Conservation (phyloP, 2,329 filamentous ascomycete genomes). For the Microdochium trichocladiopsis region DNA sequence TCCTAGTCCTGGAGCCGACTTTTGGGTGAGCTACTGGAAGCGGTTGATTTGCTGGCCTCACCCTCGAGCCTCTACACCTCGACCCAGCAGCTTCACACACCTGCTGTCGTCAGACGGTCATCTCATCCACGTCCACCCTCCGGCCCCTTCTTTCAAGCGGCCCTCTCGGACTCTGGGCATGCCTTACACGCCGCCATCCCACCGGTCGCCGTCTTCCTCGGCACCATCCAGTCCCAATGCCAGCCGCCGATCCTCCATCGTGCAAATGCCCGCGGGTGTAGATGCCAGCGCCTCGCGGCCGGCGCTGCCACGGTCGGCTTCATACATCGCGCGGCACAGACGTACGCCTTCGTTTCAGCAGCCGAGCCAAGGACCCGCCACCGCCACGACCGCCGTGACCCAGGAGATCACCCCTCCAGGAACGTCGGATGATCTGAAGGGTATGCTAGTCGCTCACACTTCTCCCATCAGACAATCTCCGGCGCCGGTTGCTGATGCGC, state of each 20-base stretch:
- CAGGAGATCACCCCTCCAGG: conserved; percentile 38
- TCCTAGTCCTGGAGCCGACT: not conserved
- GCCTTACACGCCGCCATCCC: conserved; percentile 82
- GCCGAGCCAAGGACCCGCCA: conserved; percentile 16
- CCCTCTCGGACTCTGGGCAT: conserved; percentile 44
- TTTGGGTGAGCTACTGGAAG: not conserved
- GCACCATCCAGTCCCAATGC: conserved; percentile 46
- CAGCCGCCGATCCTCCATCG: conserved; percentile 53
- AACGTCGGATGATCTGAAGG: conserved; percentile 42
- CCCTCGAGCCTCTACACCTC: conserved; percentile 11
- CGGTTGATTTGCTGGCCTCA: not conserved
- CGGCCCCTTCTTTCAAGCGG: conserved; percentile 14
- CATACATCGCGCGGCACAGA: conserved; percentile 58
- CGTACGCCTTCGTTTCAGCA: conserved; percentile 40
- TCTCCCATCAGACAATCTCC: conserved; percentile 72
- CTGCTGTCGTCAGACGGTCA: conserved; percentile 8
- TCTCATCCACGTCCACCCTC: conserved; percentile 11
- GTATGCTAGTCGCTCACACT: conserved; percentile 31
- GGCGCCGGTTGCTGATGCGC: conserved; percentile 66
- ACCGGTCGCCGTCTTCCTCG: conserved; percentile 55
- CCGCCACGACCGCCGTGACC: conserved; percentile 18
- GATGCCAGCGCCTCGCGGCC: conserved; percentile 35
- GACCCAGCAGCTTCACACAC: conserved; percentile 14
- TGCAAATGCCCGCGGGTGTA: conserved; percentile 30
- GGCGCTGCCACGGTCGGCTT: conserved; percentile 54